Percentiles rank a stretch among this genome's conserved stretches.
phyloP scores from a whole-genome alignment of 805 yeast species.

The Priceomyces medius region DNA sequence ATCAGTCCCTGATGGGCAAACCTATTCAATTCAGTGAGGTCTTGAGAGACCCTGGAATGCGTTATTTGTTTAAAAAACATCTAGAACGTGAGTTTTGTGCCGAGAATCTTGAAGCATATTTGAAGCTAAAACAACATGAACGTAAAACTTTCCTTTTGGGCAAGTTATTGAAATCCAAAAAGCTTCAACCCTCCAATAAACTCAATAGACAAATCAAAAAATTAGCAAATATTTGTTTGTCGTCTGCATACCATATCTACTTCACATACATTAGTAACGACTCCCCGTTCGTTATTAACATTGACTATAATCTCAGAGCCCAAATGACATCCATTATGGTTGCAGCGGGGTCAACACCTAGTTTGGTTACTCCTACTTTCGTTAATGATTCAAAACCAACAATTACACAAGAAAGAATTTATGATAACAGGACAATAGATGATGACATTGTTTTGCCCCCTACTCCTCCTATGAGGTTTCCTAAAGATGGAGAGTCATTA shows the following conservation, averaged over 20 bases:
- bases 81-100: slow-evolving; percentile 62
- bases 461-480: not conserved
- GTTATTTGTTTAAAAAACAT: slow-evolving; percentile 65
- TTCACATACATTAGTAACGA: slow-evolving; percentile 63
- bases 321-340: slow-evolving; percentile 33
- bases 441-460: not conserved
- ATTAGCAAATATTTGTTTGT: slow-evolving; percentile 54
- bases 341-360: slow-evolving; percentile 1
- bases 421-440: not conserved
- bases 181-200: not conserved
- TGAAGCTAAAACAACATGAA: slow-evolving; percentile 54
- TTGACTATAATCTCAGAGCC: slow-evolving; percentile 53
- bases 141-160: slow-evolving; percentile 45
- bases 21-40: slow-evolving; percentile 37
- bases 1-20: not conserved
- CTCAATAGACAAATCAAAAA: slow-evolving; percentile 4
- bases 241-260: slow-evolving; percentile 63
- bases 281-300: slow-evolving; percentile 69
- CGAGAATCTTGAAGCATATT: slow-evolving; percentile 74
- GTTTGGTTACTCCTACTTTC: not conserved
- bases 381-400: not conserved
- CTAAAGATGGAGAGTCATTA: not conserved
- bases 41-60: slow-evolving; percentile 72
- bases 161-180: slow-evolving; percentile 29
- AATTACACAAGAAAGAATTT: not conserved